These are phyloP conservation scores for Ambrosia artemisiifolia DNA, from an alignment of 129 eudicot species.

Conservation along the genomic window DNA sequence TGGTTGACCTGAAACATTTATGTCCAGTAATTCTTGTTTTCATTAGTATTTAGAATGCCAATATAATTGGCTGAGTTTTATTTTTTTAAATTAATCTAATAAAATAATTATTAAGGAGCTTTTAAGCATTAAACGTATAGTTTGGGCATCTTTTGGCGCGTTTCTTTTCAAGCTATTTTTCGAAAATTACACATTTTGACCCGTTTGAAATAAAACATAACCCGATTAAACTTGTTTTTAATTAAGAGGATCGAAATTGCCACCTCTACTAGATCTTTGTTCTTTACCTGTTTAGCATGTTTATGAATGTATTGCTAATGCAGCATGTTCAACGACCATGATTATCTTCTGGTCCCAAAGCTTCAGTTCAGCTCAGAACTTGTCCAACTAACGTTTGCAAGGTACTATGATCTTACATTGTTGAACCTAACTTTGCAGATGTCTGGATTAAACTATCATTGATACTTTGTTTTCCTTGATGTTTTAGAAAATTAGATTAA, in stretches of 20 bases:
- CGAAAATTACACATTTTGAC: neutral
- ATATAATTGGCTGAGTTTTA: neutral
- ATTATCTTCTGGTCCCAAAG: constrained; percentile 92
- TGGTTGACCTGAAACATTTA: too few species aligned
- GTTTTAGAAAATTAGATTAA: constrained; percentile 64
- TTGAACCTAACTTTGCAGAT: neutral
- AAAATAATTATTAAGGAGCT: neutral
- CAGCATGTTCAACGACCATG: constrained; percentile 98
- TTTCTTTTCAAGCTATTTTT: neutral
- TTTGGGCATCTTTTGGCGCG: neutral
- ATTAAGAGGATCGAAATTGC: neutral
- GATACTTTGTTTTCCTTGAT: constrained; percentile 8
- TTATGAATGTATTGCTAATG: constrained; percentile 26
- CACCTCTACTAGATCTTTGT: neutral
- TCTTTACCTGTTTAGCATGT: neutral
- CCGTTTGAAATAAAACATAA: neutral
- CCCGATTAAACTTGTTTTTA: neutral
- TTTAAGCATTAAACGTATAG: neutral
- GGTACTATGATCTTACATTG: constrained; percentile 39
- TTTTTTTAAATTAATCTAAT: too few species aligned
- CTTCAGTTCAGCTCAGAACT: constrained; percentile 76
- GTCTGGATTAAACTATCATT: constrained; percentile 4
- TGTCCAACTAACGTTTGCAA: constrained; percentile 72
- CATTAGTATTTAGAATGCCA: neutral
- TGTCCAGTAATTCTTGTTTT: too few species aligned